Evolutionary conservation across 345 rosid genomes (phyloP), one percentile per base, ranked within the genome.

Genomic region (Stellera chamaejasme): DNA sequence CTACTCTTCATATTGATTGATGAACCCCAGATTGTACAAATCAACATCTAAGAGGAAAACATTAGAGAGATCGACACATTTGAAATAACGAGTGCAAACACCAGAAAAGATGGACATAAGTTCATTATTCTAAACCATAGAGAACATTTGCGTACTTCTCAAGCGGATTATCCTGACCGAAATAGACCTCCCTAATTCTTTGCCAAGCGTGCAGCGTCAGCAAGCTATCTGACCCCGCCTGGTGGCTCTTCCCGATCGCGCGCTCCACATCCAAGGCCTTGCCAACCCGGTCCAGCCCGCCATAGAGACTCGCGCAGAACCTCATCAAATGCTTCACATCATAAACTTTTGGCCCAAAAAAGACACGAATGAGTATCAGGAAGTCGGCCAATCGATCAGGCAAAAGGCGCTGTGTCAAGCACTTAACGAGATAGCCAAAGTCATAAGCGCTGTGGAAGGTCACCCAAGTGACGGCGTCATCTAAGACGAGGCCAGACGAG

Each of bases 401-500:
- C 46, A 75, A 43, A 0, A 26, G 12, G 23, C 62, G 39, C 41
- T 60, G 72, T n/a, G 81, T 81, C 62, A 84, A 69, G 44, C 77
- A 71, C 54, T 84, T 84, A 28, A 84, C 74, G 23, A 83, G 60
- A 75, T 83, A 83, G 32, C 83, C 84, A 39, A 83, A 83, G 69
- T 83, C 90, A 43, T 78, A 80, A 13, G 80, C 82, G 61, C 91
- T 68, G 49, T 84, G 91, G 59, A 84, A 84, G 15, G 87, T 75
- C 13, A 84, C 83, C 90, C 91, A 84, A 43, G 75, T 81, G n/a
- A 84, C 78, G 2, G 62, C 46, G 2, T 70, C 64, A 63, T 71
- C 73, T 50, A 78, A 63, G 13, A 84, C 77, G 45, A 81, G 71
- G 1, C 91, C 91, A 6, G 88, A 79, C 2, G 79, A 69, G 64